Conservation (phyloP, 2,329 filamentous ascomycete genomes). For the Fusarium floridanum region DNA sequence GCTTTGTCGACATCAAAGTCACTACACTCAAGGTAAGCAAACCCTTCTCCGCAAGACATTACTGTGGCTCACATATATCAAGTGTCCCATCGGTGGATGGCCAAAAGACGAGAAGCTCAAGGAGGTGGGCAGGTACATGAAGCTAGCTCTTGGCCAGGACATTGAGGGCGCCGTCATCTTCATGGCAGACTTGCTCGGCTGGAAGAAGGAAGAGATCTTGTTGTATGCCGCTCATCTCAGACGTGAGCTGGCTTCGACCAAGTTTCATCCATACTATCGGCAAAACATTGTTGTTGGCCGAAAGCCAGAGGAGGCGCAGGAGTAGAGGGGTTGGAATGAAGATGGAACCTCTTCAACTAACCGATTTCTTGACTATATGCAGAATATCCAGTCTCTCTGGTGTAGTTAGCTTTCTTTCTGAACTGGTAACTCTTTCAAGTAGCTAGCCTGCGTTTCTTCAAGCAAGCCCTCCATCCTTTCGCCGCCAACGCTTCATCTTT, state of each 20-base stretch:
- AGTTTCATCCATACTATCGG: neutral
- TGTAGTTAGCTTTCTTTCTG: too few relatives aligned
- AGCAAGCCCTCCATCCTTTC: neutral
- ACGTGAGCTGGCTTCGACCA: neutral
- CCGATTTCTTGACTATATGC: neutral
- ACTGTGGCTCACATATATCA: neutral
- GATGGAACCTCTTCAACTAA: neutral
- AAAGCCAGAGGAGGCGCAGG: neutral
- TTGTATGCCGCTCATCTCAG: neutral
- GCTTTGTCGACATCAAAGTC: neutral
- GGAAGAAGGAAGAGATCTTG: neutral
- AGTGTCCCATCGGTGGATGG: neutral
- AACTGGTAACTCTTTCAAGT: too few relatives aligned
- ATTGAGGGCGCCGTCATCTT: slow-evolving; percentile 3
- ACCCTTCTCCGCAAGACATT: neutral
- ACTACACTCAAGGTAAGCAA: neutral
- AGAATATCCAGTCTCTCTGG: too few relatives aligned
- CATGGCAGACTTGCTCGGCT: slow-evolving; percentile 1
- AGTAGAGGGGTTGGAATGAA: neutral
- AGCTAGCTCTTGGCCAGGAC: neutral
- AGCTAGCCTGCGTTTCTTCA: neutral
- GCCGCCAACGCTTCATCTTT: neutral
- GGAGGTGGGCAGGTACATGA: neutral
- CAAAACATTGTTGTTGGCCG: neutral
- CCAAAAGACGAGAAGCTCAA: neutral